These are phyloP conservation scores for Perilla frutescens DNA, from an alignment of 257 asterid genomes.

Conservation along the genomic window DNA sequence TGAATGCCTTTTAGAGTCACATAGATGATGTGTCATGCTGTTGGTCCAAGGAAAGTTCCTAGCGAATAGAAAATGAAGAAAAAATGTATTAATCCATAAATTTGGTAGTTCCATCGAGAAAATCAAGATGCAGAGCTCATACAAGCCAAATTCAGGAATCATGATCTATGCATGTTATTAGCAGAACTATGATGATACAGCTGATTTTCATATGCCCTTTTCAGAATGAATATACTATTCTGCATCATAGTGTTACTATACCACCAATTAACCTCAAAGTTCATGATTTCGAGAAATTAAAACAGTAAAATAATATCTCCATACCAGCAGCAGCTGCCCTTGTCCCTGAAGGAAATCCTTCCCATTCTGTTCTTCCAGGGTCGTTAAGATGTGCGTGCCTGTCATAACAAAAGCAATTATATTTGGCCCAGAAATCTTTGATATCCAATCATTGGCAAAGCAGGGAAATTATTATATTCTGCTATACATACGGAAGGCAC, in stretches of 20 bases:
- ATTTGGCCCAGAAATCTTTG: slow-evolving; percentile 4
- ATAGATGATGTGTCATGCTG: too few relatives aligned
- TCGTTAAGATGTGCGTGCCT: slow-evolving; percentile 96
- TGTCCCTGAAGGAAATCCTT: slow-evolving; percentile 98
- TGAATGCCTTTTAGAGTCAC: too few relatives aligned
- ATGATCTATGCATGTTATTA: neutral
- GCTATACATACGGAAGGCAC: neutral
- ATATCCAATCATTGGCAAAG: neutral
- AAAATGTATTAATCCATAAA: neutral
- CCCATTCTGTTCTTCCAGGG: slow-evolving; percentile 99
- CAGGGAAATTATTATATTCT: neutral
- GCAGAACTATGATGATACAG: neutral
- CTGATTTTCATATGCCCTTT: neutral
- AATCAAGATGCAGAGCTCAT: neutral
- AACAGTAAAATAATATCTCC: slow-evolving; percentile 6
- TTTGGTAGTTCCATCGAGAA: neutral
- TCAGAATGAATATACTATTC: neutral
- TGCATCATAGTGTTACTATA: neutral
- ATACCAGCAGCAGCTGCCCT: slow-evolving; percentile 98
- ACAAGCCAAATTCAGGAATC: neutral
- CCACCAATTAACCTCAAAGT: neutral
- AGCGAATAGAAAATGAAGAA: neutral
- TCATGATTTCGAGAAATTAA: neutral
- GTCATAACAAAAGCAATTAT: slow-evolving; percentile 29
- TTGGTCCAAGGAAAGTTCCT: too few relatives aligned